Conservation (phyloP, 352 stramenopile species). For the Peronosclerospora sorghi region DNA sequence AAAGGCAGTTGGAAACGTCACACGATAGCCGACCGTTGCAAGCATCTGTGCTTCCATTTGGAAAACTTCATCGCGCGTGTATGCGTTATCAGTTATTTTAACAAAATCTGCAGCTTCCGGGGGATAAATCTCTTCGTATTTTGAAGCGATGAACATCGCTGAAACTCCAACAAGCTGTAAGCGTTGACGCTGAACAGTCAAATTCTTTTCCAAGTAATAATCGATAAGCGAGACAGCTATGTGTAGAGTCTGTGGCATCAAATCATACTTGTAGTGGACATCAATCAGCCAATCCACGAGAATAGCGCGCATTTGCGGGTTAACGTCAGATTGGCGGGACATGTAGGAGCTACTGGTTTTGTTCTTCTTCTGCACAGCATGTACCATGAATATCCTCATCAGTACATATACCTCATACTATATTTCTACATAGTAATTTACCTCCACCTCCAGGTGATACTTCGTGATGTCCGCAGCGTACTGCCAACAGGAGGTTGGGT, state of each 20-base stretch:
- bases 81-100: constrained; percentile 95
- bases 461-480: constrained; percentile 78
- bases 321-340: constrained; percentile 93
- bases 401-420: not conserved
- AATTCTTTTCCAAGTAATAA: constrained; percentile 58
- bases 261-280: constrained; percentile 75
- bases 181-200: constrained; percentile 64
- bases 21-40: constrained; percentile 54
- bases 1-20: constrained; percentile 77
- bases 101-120: constrained; percentile 90
- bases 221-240: constrained; percentile 81
- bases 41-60: constrained; percentile 76
- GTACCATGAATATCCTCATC: not conserved
- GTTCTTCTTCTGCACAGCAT: constrained; percentile 33
- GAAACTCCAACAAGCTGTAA: constrained; percentile 95
- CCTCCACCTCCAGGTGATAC: constrained; percentile 64
- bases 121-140: constrained; percentile 98
- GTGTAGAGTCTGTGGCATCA: constrained; percentile 72
- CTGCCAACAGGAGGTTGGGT: constrained; percentile 56
- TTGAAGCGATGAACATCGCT: constrained; percentile 93
- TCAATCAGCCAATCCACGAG: constrained; percentile 99
- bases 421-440: constrained; percentile 5
- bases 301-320: constrained; percentile 98
- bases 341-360: constrained; percentile 65
- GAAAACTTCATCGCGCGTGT: constrained; percentile 77